Evolutionary conservation across 1,284 basidiomycete species (phyloP).

Genomic region (Apiotrichum veenhuisii): DNA sequence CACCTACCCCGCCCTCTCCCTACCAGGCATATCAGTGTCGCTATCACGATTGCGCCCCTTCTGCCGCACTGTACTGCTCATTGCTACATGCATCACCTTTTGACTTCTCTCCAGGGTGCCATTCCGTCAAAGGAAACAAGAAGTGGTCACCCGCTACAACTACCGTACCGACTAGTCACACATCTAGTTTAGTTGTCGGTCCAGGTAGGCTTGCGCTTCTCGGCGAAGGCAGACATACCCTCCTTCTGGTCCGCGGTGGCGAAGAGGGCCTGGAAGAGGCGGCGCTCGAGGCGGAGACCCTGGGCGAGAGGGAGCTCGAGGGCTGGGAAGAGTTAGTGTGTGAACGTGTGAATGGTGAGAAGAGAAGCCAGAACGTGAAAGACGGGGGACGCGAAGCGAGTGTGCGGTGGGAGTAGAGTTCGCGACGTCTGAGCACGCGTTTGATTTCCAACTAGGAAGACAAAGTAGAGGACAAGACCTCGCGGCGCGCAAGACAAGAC

Average conservation of each 20-base stretch:
- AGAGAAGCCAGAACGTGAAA: background rate
- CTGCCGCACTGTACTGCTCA: background rate
- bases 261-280: constrained; percentile 88
- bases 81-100: constrained; percentile 4
- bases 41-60: too few relatives aligned
- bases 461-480: too few relatives aligned
- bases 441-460: too few relatives aligned
- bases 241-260: constrained; percentile 97
- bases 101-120: background rate
- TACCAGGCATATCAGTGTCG: too few relatives aligned
- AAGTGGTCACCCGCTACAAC: background rate
- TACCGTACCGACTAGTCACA: background rate
- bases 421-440: too few relatives aligned
- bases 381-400: too few relatives aligned
- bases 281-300: constrained; percentile 81
- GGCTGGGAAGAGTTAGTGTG: constrained; percentile 53
- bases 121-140: too few relatives aligned
- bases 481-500: too few relatives aligned
- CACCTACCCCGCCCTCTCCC: too few relatives aligned
- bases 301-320: constrained; percentile 77
- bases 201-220: constrained; percentile 84
- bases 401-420: too few relatives aligned
- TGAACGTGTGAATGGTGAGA: background rate
- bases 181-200: constrained; percentile 30
- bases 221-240: constrained; percentile 95